Evolutionary conservation across 2,329 filamentous ascomycete genomes (phyloP), one percentile per base, ranked within the genome.

Genomic region (Cercospora sp.): DNA sequence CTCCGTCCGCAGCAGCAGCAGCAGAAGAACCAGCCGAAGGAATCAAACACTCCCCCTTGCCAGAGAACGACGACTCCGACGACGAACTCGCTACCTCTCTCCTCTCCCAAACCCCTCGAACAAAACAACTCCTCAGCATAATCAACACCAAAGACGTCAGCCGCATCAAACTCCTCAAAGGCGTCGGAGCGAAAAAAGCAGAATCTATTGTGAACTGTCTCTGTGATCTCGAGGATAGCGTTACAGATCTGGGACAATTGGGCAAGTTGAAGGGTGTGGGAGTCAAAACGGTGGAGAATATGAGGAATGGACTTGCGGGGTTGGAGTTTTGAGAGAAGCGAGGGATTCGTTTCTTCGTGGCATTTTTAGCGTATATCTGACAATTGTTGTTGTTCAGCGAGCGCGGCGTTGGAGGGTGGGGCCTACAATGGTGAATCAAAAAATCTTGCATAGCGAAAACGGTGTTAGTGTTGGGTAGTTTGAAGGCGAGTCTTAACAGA

Each of bases 181-280:
- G 91, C 1, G 89, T 93, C 10, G 91, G 91, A 0, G 84, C 87
- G 1, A 93, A 92, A 81, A 91, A 89, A 77, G 91, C 91, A 2
- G 82, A 84, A 67, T 80, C 79, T 10, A 85, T 85, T 42, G 83
- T 85, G 1, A 81, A 82, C 45, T 82, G 79, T 68, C 72, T 85
- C 12, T 79, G 82, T 33, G 83, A 84, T 70, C 78, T 83, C 77
- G 81, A 82, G n/a, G 70, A 70, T 64, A 67, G 64, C 45, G 74
- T 84, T 2, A 75, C 72, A 20, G 81, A 80, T 67, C 66, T 85
- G 31, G 79, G 79, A 31, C 76, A 82, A 63, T 71, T 85, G 64
- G 82, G 82, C 0, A 78, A 80, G 72, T 66, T 85, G 65, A 84
- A 81, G 70, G 83, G 83, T 4, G 83, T 85, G 0, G 83, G 83